Percentiles rank a stretch among this genome's conserved stretches.
phyloP scores from a whole-genome alignment of 306 rosid species.

The Vachellia pachyceras region DNA sequence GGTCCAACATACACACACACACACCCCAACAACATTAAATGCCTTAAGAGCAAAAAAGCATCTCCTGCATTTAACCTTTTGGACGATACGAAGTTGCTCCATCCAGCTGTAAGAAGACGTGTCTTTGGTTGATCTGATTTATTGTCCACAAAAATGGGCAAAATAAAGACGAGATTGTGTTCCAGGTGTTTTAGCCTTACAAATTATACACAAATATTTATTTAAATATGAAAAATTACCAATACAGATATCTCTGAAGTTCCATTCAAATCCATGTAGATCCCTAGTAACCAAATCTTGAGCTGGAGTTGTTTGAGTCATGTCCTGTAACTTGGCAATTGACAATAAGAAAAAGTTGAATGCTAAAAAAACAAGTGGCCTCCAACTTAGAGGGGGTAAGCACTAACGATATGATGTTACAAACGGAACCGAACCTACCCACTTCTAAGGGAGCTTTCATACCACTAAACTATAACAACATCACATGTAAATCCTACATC shows the following conservation, averaged over 20 bases:
- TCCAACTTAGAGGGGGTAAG: too few relatives aligned
- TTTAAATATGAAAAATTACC: slow-evolving; percentile 49
- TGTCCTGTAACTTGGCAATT: slow-evolving; percentile 62
- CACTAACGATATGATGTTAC: too few relatives aligned
- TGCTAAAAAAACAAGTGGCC: background rate
- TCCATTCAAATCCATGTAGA: slow-evolving; percentile 93
- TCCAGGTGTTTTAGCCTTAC: background rate
- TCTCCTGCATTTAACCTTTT: slow-evolving; percentile 83
- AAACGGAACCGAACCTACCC: too few relatives aligned
- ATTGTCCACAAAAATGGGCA: background rate
- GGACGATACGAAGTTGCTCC: slow-evolving; percentile 89
- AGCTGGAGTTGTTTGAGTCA: slow-evolving; percentile 73
- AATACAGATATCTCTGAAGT: slow-evolving; percentile 80
- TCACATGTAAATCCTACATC: background rate
- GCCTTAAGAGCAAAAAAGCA: slow-evolving; percentile 82
- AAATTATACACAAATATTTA: background rate
- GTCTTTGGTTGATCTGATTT: slow-evolving; percentile 85
- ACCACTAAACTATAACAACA: too few relatives aligned
- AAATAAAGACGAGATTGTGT: background rate
- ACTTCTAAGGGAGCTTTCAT: too few relatives aligned
- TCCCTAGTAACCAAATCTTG: slow-evolving; percentile 78
- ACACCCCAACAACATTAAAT: background rate
- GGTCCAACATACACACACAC: background rate
- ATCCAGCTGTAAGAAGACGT: slow-evolving; percentile 89
- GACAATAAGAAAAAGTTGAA: slow-evolving; percentile 12